Base-by-base conservation (phyloP, 768 basidiomycete species). In the Podaxis sp. region DNA sequence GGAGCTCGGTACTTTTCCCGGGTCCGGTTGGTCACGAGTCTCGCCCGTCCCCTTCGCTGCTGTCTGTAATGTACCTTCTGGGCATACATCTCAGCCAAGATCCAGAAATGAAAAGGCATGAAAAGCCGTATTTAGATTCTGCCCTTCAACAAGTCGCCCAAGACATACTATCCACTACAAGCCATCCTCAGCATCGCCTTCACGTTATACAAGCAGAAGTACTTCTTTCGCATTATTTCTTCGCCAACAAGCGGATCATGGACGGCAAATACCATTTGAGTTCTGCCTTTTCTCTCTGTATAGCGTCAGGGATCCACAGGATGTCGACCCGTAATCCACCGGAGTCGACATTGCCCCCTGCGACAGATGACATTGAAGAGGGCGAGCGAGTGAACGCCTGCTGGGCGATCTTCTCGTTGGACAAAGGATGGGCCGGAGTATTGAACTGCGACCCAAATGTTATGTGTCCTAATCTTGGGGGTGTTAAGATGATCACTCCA, bases 181-280 rank as follows among this genome's bases (percentile, higher is more conserved):
- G 60, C 1, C 82, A 85, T 37, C 78, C 79, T 33, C 66, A 76
- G 2, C 69, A 70, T 66, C 73, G 82, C n/a, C 67, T 86, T 44
- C 78, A 84, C 36, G 73, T 80, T 1, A 74, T 86, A 13, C 85
- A 86, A 65, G 76, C 82, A 1, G 82, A 87, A 61, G 75, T 88
- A 2, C 74, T 90, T 22, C 75, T 89, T 22, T 72, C 83, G 1
- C 77, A 78, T 58, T 87, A 84, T 66, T 84, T 87, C 69, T 83
- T 86, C 64, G 74, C 78, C 15, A 73, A 76, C 24, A 84, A 81
- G 24, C 75, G 84, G 22, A 68, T 77, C 15, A 71, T 86, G 7
- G 87, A 80, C 64, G 79, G 74, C 7, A 73, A 75, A 55, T 78
- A 77, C 63, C 77, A 84, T 73, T 64, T 81, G 67, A 53, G 76